These are phyloP conservation scores for Colletotrichum brevisporum DNA, from an alignment of 2,329 filamentous ascomycete species.

Conservation along the genomic window DNA sequence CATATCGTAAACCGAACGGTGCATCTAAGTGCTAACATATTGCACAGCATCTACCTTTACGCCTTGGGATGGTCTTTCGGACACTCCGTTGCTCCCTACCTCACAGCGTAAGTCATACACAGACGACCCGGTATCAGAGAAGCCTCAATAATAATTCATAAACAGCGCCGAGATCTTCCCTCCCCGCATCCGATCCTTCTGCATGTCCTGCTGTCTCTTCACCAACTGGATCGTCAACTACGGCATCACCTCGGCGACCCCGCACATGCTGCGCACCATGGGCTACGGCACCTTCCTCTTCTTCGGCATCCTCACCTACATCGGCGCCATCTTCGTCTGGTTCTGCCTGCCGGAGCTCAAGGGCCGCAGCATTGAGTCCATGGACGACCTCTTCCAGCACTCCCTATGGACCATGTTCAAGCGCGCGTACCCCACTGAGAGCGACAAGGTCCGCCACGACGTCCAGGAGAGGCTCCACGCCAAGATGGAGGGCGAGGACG, in stretches of 20 bases:
- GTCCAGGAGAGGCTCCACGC: constrained; percentile 19
- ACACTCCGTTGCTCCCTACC: constrained; percentile 42
- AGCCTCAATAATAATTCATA: rapidly evolving
- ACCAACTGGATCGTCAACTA: constrained; percentile 51
- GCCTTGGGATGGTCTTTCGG: constrained; percentile 47
- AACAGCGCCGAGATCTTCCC: constrained; percentile 49
- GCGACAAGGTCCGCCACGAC: constrained; percentile 31
- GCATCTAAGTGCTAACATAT: not conserved
- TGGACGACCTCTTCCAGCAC: constrained; percentile 61
- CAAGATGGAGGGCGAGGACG: constrained; percentile 12
- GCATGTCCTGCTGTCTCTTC: constrained; percentile 45
- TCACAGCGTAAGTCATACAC: constrained; percentile 37
- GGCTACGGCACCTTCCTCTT: constrained; percentile 39
- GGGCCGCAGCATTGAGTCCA: constrained; percentile 63
- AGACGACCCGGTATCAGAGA: too few species aligned
- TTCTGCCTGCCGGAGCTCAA: constrained; percentile 66
- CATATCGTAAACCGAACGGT: constrained; percentile 25
- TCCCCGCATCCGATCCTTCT: constrained; percentile 47
- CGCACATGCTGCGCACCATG: constrained; percentile 42
- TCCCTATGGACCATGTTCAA: constrained; percentile 57
- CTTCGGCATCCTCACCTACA: constrained; percentile 34
- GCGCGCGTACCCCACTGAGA: constrained; percentile 66
- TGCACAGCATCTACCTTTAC: constrained; percentile 50
- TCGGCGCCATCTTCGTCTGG: constrained; percentile 54
- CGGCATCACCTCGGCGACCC: constrained; percentile 48